Conservation (phyloP, 345 rosid genomes). For the Cochlearia excelsa region DNA sequence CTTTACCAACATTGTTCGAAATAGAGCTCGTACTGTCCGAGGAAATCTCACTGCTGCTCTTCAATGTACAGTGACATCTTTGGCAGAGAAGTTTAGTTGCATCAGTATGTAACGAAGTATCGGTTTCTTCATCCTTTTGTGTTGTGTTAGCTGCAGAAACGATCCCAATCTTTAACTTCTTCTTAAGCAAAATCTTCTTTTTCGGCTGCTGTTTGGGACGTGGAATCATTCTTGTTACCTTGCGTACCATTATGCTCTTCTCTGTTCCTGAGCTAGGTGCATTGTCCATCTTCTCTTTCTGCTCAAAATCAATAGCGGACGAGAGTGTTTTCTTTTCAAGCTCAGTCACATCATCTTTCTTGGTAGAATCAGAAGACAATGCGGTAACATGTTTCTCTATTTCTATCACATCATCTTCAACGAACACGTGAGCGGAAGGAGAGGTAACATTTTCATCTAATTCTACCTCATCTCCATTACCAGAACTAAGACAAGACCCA, state of each 20-base stretch:
- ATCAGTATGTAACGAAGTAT: conserved; percentile 30
- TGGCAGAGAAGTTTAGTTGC: conserved; percentile 65
- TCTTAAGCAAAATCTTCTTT: conserved; percentile 57
- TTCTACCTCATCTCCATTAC: conserved; percentile 29
- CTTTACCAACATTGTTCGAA: conserved; percentile 24
- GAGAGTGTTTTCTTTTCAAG: conserved; percentile 14
- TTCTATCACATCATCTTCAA: conserved; percentile 26
- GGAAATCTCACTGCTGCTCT: conserved; percentile 43
- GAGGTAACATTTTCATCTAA: conserved; percentile 20
- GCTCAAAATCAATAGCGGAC: conserved; percentile 30
- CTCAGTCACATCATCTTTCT: conserved; percentile 11
- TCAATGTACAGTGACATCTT: conserved; percentile 76
- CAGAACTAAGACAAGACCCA: conserved; percentile 33
- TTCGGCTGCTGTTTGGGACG: conserved; percentile 55
- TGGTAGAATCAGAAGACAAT: conserved; percentile 23
- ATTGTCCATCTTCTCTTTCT: conserved; percentile 46
- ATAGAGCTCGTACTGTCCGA: conserved; percentile 35
- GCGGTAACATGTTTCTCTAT: conserved; percentile 38
- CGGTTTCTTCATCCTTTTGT: conserved; percentile 30
- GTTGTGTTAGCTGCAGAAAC: conserved; percentile 34
- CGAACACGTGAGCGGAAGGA: conserved; percentile 1
- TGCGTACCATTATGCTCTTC: conserved; percentile 47
- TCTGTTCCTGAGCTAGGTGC: conserved; percentile 41
- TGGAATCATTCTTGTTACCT: conserved; percentile 52
- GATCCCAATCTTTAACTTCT: conserved; percentile 54